Conservation (phyloP, 1,284 basidiomycete species). For the Anthracocystis setariae region DNA sequence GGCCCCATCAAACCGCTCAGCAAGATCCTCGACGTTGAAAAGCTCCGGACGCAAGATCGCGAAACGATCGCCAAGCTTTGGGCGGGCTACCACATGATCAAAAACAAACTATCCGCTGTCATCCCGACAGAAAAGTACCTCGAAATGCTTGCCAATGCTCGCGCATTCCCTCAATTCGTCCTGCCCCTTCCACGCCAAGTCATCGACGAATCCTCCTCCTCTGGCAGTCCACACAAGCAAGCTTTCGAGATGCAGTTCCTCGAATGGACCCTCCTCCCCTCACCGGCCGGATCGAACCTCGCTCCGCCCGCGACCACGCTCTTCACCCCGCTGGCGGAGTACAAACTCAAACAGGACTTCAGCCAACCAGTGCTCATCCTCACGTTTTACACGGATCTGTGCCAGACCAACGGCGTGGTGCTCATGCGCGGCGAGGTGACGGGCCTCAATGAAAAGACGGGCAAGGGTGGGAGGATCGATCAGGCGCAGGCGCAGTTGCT, state of each 20-base stretch:
- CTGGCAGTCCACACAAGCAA: slow-evolving; percentile 25
- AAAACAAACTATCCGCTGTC: slow-evolving; percentile 65
- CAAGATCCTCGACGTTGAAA: slow-evolving; percentile 57
- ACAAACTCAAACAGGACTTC: slow-evolving; percentile 85
- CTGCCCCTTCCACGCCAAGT: slow-evolving; percentile 59
- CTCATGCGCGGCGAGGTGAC: slow-evolving; percentile 93
- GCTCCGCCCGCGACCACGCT: slow-evolving; percentile 71
- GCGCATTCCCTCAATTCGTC: slow-evolving; percentile 63
- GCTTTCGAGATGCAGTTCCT: slow-evolving; percentile 65
- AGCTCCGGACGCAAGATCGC: slow-evolving; percentile 43
- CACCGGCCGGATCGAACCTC: slow-evolving; percentile 10
- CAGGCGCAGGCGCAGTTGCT: slow-evolving; percentile 63
- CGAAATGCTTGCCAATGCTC: slow-evolving; percentile 51
- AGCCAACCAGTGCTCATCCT: slow-evolving; percentile 90
- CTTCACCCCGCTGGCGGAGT: slow-evolving; percentile 93
- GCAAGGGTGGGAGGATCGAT: slow-evolving; percentile 71
- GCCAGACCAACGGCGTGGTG: slow-evolving; percentile 81
- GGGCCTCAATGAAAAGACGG: slow-evolving; percentile 68
- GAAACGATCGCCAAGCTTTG: slow-evolving; percentile 62
- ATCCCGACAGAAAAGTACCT: slow-evolving; percentile 57
- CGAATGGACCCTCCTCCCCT: slow-evolving; percentile 61
- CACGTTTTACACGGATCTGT: slow-evolving; percentile 91
- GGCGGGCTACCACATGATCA: slow-evolving; percentile 64
- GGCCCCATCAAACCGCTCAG: slow-evolving; percentile 57
- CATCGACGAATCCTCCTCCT: slow-evolving; percentile 30